Percentiles rank a stretch among this genome's conserved stretches.
These are phyloP conservation scores for Plantago lanceolata DNA, from an alignment of 305 asterid species.

Conservation along the genomic window DNA sequence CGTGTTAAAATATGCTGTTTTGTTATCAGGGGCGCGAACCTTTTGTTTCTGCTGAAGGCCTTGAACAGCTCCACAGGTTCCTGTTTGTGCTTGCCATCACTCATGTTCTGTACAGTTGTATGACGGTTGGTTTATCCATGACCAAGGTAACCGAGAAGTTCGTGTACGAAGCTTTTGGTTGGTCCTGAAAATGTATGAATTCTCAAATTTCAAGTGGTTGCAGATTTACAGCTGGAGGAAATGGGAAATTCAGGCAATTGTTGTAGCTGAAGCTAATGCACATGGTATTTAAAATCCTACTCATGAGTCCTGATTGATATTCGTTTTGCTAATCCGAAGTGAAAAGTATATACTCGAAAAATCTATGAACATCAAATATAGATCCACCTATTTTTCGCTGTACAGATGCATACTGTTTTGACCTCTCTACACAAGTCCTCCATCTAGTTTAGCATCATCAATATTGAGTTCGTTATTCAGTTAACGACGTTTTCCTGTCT, in stretches of 20 bases:
- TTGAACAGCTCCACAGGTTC: slow-evolving; percentile 80
- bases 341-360: no score
- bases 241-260: slow-evolving; percentile 71
- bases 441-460: no score
- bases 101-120: slow-evolving; percentile 72
- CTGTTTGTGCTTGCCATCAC: slow-evolving; percentile 83
- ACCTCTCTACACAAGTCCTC: no score
- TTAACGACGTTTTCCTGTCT: no score
- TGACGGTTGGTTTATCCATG: slow-evolving; percentile 72
- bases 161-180: not conserved
- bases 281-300: slow-evolving; percentile 37
- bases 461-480: no score
- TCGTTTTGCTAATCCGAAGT: no score
- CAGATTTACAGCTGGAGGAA: slow-evolving; percentile 96
- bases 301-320: no score
- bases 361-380: no score
- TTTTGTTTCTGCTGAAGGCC: slow-evolving; percentile 86
- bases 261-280: slow-evolving; percentile 42
- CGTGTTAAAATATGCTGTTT: not conserved
- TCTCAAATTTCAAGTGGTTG: slow-evolving; percentile 19
- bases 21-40: slow-evolving; percentile 72
- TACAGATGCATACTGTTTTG: no score
- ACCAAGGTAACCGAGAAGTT: slow-evolving; percentile 45
- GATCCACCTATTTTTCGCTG: no score
- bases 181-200: slow-evolving; percentile 8